phyloP scores from a whole-genome alignment of 331 rosid species.

The Arachis monticola region DNA sequence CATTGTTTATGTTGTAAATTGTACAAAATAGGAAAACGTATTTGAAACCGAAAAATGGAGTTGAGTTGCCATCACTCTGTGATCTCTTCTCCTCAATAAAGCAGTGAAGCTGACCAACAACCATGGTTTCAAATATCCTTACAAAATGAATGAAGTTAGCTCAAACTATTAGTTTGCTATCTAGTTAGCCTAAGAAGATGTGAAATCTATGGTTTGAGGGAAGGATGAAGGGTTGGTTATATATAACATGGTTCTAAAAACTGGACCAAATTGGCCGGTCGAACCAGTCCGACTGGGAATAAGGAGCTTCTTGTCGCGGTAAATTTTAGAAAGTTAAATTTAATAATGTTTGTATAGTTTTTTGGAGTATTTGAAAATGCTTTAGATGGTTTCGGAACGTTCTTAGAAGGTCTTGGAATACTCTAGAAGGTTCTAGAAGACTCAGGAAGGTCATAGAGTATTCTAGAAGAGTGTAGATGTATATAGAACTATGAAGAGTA shows the following conservation, averaged over 20 bases:
- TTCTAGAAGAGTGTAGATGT: too few species aligned
- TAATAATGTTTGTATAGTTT: too few species aligned
- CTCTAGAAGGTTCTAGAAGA: too few species aligned
- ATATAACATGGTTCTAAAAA: background rate
- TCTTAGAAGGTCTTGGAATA: too few species aligned
- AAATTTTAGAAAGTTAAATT: too few species aligned
- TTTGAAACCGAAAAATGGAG: slow-evolving; percentile 8
- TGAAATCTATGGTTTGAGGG: slow-evolving; percentile 26
- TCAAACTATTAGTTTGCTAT: slow-evolving; percentile 19
- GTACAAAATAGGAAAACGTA: background rate
- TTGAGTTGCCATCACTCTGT: slow-evolving; percentile 8
- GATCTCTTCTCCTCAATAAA: slow-evolving; percentile 38
- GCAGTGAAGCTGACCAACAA: slow-evolving; percentile 14
- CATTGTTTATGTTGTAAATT: background rate
- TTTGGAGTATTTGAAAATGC: too few species aligned
- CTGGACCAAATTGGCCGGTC: too few species aligned
- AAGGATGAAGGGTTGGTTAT: background rate
- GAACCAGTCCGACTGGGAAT: too few species aligned
- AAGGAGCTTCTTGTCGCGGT: too few species aligned
- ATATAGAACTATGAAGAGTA: too few species aligned
- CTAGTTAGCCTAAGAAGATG: slow-evolving; percentile 17
- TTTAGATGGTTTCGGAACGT: too few species aligned
- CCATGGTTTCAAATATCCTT: slow-evolving; percentile 11
- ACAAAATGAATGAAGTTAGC: background rate
- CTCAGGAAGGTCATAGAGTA: too few species aligned